These are phyloP conservation scores for Austroboletus festivus DNA, from an alignment of 768 basidiomycete genomes.

Conservation along the genomic window DNA sequence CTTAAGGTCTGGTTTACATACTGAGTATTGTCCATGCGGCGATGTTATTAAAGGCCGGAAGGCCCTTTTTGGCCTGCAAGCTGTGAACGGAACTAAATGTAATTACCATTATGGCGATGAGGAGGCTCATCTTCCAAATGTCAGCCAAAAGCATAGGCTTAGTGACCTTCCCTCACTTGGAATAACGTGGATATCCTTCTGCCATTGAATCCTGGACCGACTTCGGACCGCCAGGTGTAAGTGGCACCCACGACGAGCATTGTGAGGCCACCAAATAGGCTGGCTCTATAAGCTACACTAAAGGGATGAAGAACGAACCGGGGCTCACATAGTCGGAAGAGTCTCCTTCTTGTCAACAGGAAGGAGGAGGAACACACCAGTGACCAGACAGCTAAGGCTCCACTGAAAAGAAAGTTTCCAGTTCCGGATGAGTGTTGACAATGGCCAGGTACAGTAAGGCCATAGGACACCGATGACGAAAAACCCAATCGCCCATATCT, in stretches of 20 bases:
- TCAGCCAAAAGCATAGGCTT: neutral
- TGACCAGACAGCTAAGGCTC: constrained; percentile 48
- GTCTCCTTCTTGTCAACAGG: constrained; percentile 71
- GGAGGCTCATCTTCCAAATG: constrained; percentile 39
- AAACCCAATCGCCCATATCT: constrained; percentile 70
- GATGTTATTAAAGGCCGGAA: constrained; percentile 59
- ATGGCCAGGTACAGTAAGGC: constrained; percentile 57
- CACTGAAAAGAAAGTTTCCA: constrained; percentile 38
- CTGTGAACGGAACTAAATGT: constrained; percentile 56
- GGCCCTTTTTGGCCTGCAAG: constrained; percentile 63
- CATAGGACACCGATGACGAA: constrained; percentile 58
- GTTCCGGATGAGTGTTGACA: constrained; percentile 26
- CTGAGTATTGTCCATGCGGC: constrained; percentile 65
- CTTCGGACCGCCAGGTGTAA: constrained; percentile 10
- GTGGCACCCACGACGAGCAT: constrained; percentile 39
- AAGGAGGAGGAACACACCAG: constrained; percentile 67
- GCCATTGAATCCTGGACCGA: neutral
- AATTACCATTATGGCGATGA: constrained; percentile 46
- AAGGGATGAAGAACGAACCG: neutral
- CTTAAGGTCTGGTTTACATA: constrained; percentile 31
- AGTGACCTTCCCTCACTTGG: constrained; percentile 20
- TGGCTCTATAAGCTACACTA: constrained; percentile 23
- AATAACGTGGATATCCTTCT: constrained; percentile 9
- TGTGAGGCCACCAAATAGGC: constrained; percentile 45
- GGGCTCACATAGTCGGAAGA: constrained; percentile 54